Evolutionary conservation across 225 moss, liverwort and hornwort genomes (phyloP), one percentile per base, ranked within the genome.

Genomic region (Polytrichum commune): DNA sequence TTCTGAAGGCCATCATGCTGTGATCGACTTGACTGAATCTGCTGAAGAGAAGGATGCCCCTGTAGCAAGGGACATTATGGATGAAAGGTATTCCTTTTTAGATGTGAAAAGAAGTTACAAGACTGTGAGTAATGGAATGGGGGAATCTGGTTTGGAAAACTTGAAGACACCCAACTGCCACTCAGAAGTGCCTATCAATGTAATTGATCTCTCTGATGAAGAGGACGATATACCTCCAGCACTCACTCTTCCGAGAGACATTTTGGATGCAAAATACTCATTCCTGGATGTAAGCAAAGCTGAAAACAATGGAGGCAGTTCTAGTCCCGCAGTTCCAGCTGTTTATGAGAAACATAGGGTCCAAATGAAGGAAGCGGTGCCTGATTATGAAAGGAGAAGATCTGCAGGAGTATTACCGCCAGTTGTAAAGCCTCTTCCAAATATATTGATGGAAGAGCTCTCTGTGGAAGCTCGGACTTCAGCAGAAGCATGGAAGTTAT

Each of bases 401-500:
- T 54, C 25, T 30, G 56, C 22, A 56, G 80, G 23, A 20, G 67
- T 72, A 35, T 19, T 56, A 32, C 71, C 69, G 23, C 75, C 71
- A 27, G 79, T 75, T 54, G 75, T 83, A 5, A 73, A 63, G 80
- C 80, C 78, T 60, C 82, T 83, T 53, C 81, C 86, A 69, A 82
- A 78, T 75, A 91, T 88, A 73, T 79, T 75, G 53, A 80, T 96
- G 64, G 95, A 89, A 56, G 95, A 96, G 75, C 88, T 93, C 69
- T 76, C 77, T 19, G 93, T 93, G 66, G 95, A 90, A 85, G 90
- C 84, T 54, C 78, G 69, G 54, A 86, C 89, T 27, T 71, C 90
- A 69, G 76, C 63, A 69, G 82, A 86, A 72, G 93, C 88, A 55
- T 96, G 93, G 96, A 89, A 64, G 68, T 62, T 89, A 16, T 87